phyloP scores from a whole-genome alignment of 495 filamentous ascomycete species.

The Astrocystis sublimbata region DNA sequence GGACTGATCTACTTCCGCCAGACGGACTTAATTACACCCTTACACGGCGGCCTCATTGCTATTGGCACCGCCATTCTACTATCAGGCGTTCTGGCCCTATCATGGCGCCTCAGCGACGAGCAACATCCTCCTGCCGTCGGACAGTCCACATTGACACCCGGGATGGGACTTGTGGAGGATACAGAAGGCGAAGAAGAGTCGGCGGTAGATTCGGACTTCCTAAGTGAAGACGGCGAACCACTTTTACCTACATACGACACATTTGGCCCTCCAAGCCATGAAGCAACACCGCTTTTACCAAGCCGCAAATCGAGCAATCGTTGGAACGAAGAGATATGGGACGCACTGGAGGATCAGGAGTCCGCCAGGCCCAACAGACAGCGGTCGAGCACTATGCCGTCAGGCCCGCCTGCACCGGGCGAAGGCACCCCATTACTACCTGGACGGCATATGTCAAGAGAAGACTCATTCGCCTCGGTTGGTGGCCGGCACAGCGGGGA shows the following conservation, averaged over 20 bases:
- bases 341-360: constrained; percentile 62
- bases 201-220: constrained; percentile 46
- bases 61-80: constrained; percentile 86
- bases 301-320: constrained; percentile 37
- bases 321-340: constrained; percentile 67
- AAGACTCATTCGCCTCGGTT: constrained; percentile 29
- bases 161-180: constrained; percentile 67
- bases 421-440: constrained; percentile 34
- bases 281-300: constrained; percentile 30
- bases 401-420: constrained; percentile 16
- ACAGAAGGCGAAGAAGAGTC: constrained; percentile 59
- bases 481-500: constrained; percentile 18
- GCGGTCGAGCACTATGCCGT: constrained; percentile 41
- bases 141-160: constrained; percentile 65
- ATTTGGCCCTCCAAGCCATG: constrained; percentile 43
- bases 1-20: constrained; percentile 97
- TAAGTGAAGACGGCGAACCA: constrained; percentile 36
- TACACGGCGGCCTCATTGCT: constrained; percentile 81
- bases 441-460: constrained; percentile 25
- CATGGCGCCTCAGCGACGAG: constrained; percentile 86
- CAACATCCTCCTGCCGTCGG: constrained; percentile 58
- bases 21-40: constrained; percentile 68
- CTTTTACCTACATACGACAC: constrained; percentile 46
- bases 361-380: constrained; percentile 37
- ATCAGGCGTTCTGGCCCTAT: constrained; percentile 84